phyloP scores from a whole-genome alignment of 2,329 filamentous ascomycete species.

The Xenoacremonium recifei region DNA sequence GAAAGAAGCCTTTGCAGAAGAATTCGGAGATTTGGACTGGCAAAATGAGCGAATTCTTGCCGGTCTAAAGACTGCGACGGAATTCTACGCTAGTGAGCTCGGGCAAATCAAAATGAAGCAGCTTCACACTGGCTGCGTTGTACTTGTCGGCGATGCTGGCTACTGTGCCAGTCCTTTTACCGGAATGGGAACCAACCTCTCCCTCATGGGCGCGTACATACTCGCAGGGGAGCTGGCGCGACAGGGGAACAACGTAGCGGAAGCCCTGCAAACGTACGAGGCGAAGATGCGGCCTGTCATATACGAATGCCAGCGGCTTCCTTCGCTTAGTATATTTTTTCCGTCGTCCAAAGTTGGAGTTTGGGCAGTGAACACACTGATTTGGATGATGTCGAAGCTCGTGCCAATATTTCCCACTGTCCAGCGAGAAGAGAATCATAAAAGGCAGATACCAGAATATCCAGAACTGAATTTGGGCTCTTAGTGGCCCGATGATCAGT shows the following conservation, averaged over 20 bases:
- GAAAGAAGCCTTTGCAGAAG: neutral
- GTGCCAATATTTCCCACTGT: neutral
- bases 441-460: neutral
- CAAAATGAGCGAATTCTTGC: constrained; percentile 23
- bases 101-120: constrained; percentile 39
- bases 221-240: constrained; percentile 46
- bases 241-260: constrained; percentile 3
- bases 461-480: neutral
- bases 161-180: constrained; percentile 42
- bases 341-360: neutral
- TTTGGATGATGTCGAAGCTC: neutral
- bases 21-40: neutral
- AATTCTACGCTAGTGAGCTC: constrained; percentile 43
- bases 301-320: neutral
- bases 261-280: neutral
- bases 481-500: too few relatives aligned
- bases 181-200: constrained; percentile 44
- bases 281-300: neutral
- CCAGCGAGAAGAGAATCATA: neutral
- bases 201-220: constrained; percentile 47
- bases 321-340: neutral
- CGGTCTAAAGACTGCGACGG: constrained; percentile 28
- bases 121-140: constrained; percentile 36
- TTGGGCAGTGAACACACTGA: neutral
- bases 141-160: constrained; percentile 49